phyloP scores from a whole-genome alignment of 2,329 filamentous ascomycete species.

The Magnaporthiopsis rhizophila region DNA sequence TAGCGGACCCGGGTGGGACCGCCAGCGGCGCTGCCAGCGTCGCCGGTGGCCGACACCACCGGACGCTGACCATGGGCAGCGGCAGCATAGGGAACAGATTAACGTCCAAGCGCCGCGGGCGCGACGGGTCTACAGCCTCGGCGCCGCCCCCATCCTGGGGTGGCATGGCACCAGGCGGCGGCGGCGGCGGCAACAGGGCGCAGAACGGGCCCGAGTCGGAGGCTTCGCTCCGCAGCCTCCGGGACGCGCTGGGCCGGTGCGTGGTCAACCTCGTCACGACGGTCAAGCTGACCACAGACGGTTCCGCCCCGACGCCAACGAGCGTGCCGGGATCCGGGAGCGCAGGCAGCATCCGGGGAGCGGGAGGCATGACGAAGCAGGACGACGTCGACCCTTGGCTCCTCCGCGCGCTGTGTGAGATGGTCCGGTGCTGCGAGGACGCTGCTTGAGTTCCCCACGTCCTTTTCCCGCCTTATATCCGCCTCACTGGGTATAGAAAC shows the following conservation, averaged over 20 bases:
- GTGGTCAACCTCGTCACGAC: constrained; percentile 43
- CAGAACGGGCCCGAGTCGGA: not conserved
- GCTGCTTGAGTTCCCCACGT: constrained; percentile 3
- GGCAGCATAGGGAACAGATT: not conserved
- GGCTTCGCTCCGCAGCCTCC: constrained; percentile 33
- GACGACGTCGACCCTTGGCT: constrained; percentile 27
- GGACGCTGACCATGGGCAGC: constrained; percentile 1
- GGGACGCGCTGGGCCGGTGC: constrained; percentile 41
- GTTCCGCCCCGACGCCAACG: not conserved
- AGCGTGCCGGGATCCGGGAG: too few species aligned
- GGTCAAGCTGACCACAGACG: constrained; percentile 23
- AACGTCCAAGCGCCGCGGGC: not conserved
- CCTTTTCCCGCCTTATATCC: not conserved
- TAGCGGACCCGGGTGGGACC: constrained; percentile 1
- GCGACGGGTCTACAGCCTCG: not conserved
- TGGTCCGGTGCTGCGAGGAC: constrained; percentile 33
- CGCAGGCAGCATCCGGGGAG: constrained; percentile 7
- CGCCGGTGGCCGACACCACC: not conserved
- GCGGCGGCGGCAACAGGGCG: not conserved
- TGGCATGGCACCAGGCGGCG: not conserved
- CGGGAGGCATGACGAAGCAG: constrained; percentile 9
- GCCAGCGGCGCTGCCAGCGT: not conserved
- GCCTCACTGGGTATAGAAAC: not conserved
- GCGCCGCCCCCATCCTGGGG: not conserved
- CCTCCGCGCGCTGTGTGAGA: constrained; percentile 31